A percentile compares a stretch with the other conserved stretches of the same genome.
These are phyloP conservation scores for Amphibolis antarctica DNA, from an alignment of 106 monocot genomes.

Conservation along the genomic window DNA sequence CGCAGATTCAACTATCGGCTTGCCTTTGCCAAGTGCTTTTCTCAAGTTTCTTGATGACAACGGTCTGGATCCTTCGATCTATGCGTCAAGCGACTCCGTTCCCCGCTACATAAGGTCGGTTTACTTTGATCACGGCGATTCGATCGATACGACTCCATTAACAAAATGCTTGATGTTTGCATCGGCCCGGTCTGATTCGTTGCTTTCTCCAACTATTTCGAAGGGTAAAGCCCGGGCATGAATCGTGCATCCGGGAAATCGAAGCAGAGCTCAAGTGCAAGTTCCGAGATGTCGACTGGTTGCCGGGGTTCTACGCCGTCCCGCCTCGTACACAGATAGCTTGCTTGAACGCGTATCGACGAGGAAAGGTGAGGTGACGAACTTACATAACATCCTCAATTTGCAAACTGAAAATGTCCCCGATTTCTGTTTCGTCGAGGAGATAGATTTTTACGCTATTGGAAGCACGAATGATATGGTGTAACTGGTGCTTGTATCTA, in stretches of 20 bases:
- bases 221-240: slow-evolving; percentile 70
- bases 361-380: slow-evolving; percentile 52
- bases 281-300: slow-evolving; percentile 46
- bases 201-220: not conserved
- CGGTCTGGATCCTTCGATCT: slow-evolving; percentile 59
- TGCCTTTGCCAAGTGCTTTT: slow-evolving; percentile 46
- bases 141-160: not conserved
- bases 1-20: not conserved
- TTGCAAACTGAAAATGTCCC: no score
- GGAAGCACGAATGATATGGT: no score
- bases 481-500: no score
- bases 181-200: not conserved
- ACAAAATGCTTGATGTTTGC: not conserved
- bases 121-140: not conserved
- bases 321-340: slow-evolving; percentile 74
- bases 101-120: slow-evolving; percentile 84
- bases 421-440: no score
- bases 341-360: slow-evolving; percentile 40
- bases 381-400: no score
- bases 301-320: slow-evolving; percentile 59
- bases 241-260: slow-evolving; percentile 30
- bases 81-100: slow-evolving; percentile 22
- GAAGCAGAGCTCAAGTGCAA: slow-evolving; percentile 58
- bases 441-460: no score
- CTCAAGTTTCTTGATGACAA: slow-evolving; percentile 64